Evolutionary conservation across 2,329 filamentous ascomycete genomes (phyloP).

Genomic region (Colletotrichum tofieldiae): DNA sequence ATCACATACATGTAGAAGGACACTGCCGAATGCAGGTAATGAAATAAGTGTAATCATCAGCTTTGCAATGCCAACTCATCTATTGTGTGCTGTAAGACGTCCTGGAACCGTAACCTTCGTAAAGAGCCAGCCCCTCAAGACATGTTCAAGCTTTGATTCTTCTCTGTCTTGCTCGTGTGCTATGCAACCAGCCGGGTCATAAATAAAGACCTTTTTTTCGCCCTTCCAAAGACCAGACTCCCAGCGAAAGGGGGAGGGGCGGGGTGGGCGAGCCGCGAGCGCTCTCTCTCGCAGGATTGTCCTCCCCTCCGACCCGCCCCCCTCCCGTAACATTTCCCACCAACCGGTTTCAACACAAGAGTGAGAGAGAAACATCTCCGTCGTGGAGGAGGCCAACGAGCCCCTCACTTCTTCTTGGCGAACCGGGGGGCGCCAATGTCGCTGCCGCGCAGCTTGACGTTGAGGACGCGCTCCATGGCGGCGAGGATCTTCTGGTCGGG

Average conservation of each 20-base stretch:
- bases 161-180: constrained; percentile 37
- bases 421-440: constrained; percentile 91
- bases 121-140: constrained; percentile 36
- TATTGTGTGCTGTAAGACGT: constrained; percentile 43
- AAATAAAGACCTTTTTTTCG: constrained; percentile 22
- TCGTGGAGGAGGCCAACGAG: background rate
- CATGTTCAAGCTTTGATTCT: constrained; percentile 26
- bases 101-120: constrained; percentile 43
- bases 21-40: constrained; percentile 17
- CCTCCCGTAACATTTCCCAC: background rate
- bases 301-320: background rate
- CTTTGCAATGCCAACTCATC: constrained; percentile 40
- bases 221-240: constrained; percentile 37
- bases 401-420: constrained; percentile 75
- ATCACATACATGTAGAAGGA: constrained; percentile 3
- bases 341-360: background rate
- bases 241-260: constrained; percentile 15
- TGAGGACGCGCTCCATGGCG: constrained; percentile 86
- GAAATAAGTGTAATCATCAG: constrained; percentile 37
- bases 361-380: background rate
- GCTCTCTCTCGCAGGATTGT: constrained; percentile 15
- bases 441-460: constrained; percentile 87
- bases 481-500: constrained; percentile 88
- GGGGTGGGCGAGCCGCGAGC: background rate
- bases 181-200: constrained; percentile 40